Evolutionary conservation across 805 yeast species (phyloP).

Genomic region (Candida michaelii): DNA sequence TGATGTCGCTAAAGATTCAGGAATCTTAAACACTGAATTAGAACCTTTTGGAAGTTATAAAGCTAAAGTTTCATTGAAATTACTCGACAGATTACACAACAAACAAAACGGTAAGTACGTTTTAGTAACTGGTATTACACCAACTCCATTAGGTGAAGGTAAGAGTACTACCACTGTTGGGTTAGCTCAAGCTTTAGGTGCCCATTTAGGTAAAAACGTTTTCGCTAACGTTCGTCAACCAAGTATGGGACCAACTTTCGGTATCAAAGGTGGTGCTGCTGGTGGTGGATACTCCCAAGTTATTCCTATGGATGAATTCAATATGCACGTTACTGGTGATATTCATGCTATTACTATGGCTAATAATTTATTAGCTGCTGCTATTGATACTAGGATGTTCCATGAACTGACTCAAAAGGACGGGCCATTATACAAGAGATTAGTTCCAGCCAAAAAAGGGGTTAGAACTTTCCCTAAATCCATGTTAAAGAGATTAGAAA

Average conservation of each 20-base stretch:
- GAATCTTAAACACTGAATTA: constrained; percentile 73
- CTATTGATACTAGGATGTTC: constrained; percentile 95
- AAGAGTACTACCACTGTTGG: constrained; percentile 96
- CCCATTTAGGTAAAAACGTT: constrained; percentile 77
- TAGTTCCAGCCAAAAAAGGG: constrained; percentile 76
- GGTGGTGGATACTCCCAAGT: constrained; percentile 99
- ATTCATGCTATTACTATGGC: constrained; percentile 96
- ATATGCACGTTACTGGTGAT: constrained; percentile 96
- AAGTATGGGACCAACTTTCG: constrained; percentile 98
- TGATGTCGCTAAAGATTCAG: constrained; percentile 75
- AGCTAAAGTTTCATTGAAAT: constrained; percentile 75
- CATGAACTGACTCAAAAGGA: constrained; percentile 78
- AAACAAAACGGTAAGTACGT: constrained; percentile 80
- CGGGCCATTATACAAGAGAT: constrained; percentile 68
- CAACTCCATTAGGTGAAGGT: constrained; percentile 98
- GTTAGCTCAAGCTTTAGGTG: constrained; percentile 93
- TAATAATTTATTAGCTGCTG: constrained; percentile 91
- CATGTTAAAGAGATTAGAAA: constrained; percentile 64
- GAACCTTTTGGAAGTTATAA: constrained; percentile 88
- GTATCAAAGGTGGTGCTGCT: constrained; percentile 99
- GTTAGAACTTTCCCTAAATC: constrained; percentile 63
- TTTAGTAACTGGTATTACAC: constrained; percentile 95
- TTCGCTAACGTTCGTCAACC: constrained; percentile 98
- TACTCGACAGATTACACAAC: constrained; percentile 61
- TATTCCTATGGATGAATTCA: constrained; percentile 98